Evolutionary conservation across 2,329 filamentous ascomycete genomes (phyloP), one percentile per base, ranked within the genome.

Genomic region (Bipolaris zeicola): DNA sequence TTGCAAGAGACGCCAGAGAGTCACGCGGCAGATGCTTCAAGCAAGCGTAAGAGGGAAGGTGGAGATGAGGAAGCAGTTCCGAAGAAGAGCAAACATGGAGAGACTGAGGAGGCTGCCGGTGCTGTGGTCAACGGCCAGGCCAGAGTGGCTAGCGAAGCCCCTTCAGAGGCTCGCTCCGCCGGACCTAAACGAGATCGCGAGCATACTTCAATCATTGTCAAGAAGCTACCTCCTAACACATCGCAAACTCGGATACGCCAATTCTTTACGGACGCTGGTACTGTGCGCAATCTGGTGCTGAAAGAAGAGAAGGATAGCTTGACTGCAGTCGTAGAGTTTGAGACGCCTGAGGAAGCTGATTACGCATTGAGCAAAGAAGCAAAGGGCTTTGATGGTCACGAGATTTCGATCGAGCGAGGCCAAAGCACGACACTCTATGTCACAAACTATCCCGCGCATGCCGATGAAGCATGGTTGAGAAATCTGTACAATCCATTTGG

Each of bases 221-320:
- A 85, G 48, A 90, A 92, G 64, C 78, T 99, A 22, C 92, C 95
- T 1, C 67, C 73, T 3, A 85, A 89, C 51, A 85, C 87, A 0
- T 87, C 87, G 0, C 87, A 91, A 68, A 88, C 85, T 11, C 89
- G 89, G 66, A 78, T 98, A 13, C 87, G 89, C 54, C 90, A 96
- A 73, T 98, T 96, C 74, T 98, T 99, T 79, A 89, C 89, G 69
- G 91, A 93, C 60, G 96, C 93, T 67, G 95, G 95, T 11, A 88
- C 87, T 38, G 89, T 97, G 70, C 91, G 92, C 67, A 88, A 88
- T 60, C 80, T 97, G 31, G 89, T 86, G 42, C 80, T 94, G 49
- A 80, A 90, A 31, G 80, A 80, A 33, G 87, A 91, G 41, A 76
- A 83, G 2, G 78, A 83, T 43, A 85, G 87, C 1, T 79, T 87